Evolutionary conservation across 768 basidiomycete species (phyloP), one percentile per base, ranked within the genome.

Genomic region (Lentinula raphanica): DNA sequence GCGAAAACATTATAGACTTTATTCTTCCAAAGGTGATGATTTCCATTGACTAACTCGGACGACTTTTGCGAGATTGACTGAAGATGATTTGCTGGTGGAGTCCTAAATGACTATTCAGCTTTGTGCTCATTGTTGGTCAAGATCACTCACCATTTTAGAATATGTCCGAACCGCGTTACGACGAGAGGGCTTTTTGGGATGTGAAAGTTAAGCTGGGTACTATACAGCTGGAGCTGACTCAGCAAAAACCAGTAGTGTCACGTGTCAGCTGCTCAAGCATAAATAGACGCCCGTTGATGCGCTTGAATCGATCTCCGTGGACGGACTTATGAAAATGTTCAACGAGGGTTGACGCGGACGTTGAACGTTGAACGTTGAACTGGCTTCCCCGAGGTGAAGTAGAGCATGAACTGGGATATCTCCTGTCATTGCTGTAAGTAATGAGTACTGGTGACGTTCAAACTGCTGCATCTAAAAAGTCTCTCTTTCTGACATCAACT

Each of bases 61-160:
- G 65, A 97, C 94, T 83, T 90, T 94, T 66, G 95, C 97, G 71
- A 98, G 92, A 77, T 98, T 97, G 70, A 97, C 95, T 66, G 92
- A 88, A 62, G 85, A 95, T 66, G 92, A 88, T 62, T 85, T 81
- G 87, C 94, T 92, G 72, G 90, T 85, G 67, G 90, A 84, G 71
- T 92, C 90, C 90, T 92, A 60, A 31, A 57, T 45, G 12, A n/a
- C 31, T 28, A 32, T 44, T 49, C 27, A 55, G 39, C 15, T 19
- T 46, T 5, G 48, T 27, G 5, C 17, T 17, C 12, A 17, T 15
- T 23, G 15, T 19, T 3, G 25, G 8, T 17, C 9, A 8, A 28
- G 39, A 28, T 5, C 9, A 31, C 42, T 19, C 17, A 57, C 56
- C 56, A 57, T 57, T 57, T 57, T 57, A 21, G 25, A 21, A 17